These are phyloP conservation scores for Maudiozyma humilis DNA, from an alignment of 1,139 yeast species.

Conservation along the genomic window DNA sequence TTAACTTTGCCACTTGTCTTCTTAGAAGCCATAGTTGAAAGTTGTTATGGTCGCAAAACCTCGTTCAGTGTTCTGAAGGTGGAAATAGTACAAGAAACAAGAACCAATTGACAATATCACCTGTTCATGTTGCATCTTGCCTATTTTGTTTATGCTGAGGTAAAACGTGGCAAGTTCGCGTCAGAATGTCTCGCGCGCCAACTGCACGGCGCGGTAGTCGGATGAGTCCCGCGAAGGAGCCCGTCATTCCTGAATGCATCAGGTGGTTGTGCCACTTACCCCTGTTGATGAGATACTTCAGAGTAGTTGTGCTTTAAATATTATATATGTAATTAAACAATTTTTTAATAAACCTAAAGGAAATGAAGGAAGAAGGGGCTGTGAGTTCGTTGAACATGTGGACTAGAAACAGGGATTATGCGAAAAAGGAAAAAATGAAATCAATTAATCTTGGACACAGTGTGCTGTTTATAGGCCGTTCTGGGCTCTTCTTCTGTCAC, in stretches of 20 bases:
- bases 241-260: no score
- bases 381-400: background rate
- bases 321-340: constrained; percentile 4
- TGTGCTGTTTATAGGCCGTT: constrained; percentile 30
- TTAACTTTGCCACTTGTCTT: constrained; percentile 4
- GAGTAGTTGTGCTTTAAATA: constrained; percentile 5
- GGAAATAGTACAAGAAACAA: background rate
- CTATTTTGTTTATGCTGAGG: background rate
- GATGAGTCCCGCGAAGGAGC: background rate
- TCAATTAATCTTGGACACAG: background rate
- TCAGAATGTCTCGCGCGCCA: background rate
- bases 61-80: background rate
- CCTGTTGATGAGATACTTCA: background rate
- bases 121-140: background rate
- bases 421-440: background rate
- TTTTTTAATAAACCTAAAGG: background rate
- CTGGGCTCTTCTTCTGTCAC: constrained; percentile 96
- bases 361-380: background rate
- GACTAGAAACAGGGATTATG: background rate
- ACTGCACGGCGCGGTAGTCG: background rate
- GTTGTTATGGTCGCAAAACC: background rate
- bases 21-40: constrained; percentile 6
- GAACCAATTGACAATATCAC: no score
- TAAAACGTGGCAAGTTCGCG: constrained; percentile 1
- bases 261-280: no score